Percentiles rank a stretch among this genome's conserved stretches.
These are phyloP conservation scores for Phytophthora vignae DNA, from an alignment of 352 stramenopile genomes.

Conservation along the genomic window DNA sequence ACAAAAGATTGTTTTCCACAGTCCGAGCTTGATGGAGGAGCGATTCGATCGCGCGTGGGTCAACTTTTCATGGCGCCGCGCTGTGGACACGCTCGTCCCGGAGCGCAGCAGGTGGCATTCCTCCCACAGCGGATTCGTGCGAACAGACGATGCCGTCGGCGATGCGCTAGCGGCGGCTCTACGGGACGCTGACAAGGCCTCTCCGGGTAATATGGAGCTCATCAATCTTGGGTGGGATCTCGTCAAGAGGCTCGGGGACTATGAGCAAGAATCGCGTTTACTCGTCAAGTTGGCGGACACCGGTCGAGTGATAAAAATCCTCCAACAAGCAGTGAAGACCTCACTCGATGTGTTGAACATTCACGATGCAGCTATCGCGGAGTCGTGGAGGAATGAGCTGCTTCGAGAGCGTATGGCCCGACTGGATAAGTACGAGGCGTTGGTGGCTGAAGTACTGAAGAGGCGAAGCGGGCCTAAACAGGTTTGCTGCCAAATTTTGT, in stretches of 20 bases:
- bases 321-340: conserved; percentile 1
- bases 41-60: neutral
- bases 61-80: neutral
- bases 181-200: neutral
- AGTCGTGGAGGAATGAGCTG: neutral
- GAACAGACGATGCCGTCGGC: neutral
- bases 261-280: conserved; percentile 19
- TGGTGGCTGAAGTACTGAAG: neutral
- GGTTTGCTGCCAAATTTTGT: neutral
- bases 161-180: neutral
- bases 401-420: neutral
- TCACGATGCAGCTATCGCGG: neutral
- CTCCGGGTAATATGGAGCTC: neutral
- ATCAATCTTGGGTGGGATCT: neutral
- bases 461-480: too few relatives aligned
- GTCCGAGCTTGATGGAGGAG: neutral
- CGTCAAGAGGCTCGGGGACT: neutral
- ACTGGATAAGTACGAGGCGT: neutral
- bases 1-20: too few relatives aligned
- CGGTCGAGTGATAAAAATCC: conserved; percentile 5
- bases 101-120: too few relatives aligned
- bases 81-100: neutral
- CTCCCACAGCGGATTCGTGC: too few relatives aligned
- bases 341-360: conserved; percentile 4
- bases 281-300: conserved; percentile 23